phyloP scores from a whole-genome alignment of 768 basidiomycete genomes.

The Mycena filopes region DNA sequence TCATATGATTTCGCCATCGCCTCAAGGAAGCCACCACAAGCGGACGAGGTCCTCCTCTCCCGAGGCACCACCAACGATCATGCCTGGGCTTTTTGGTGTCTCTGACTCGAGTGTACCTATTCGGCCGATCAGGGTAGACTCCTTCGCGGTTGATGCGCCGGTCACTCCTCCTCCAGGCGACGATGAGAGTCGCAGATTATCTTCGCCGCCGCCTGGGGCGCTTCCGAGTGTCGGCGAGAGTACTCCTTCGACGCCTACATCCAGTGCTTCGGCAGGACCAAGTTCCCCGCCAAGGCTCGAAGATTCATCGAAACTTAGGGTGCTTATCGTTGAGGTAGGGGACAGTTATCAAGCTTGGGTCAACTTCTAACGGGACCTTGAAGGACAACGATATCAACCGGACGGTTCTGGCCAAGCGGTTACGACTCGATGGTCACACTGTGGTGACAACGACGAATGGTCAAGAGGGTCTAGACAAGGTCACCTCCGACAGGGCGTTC shows the following conservation, averaged over 20 bases:
- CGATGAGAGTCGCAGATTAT: background rate
- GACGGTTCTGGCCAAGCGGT: constrained; percentile 72
- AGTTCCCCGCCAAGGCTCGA: background rate
- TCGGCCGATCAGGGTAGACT: constrained; percentile 50
- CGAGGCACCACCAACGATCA: background rate
- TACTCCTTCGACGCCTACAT: constrained; percentile 1
- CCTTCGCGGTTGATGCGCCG: constrained; percentile 33
- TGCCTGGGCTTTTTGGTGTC: constrained; percentile 38
- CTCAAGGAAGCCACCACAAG: constrained; percentile 1
- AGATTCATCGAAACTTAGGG: constrained; percentile 47
- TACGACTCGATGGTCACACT: constrained; percentile 71
- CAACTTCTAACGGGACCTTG: background rate
- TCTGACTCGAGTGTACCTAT: constrained; percentile 43
- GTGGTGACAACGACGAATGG: constrained; percentile 79
- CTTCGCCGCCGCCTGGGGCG: background rate
- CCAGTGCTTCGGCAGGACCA: no score
- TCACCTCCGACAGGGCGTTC: constrained; percentile 67
- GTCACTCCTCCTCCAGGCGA: constrained; percentile 13
- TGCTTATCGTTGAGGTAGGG: constrained; percentile 76
- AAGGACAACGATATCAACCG: constrained; percentile 83
- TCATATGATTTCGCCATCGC: constrained; percentile 38
- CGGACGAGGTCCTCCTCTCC: constrained; percentile 21
- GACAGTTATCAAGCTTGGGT: background rate
- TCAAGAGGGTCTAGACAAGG: constrained; percentile 74
- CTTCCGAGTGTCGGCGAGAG: background rate